Evolutionary conservation across 495 filamentous ascomycete species (phyloP).

Genomic region (Penicillium paradoxum): DNA sequence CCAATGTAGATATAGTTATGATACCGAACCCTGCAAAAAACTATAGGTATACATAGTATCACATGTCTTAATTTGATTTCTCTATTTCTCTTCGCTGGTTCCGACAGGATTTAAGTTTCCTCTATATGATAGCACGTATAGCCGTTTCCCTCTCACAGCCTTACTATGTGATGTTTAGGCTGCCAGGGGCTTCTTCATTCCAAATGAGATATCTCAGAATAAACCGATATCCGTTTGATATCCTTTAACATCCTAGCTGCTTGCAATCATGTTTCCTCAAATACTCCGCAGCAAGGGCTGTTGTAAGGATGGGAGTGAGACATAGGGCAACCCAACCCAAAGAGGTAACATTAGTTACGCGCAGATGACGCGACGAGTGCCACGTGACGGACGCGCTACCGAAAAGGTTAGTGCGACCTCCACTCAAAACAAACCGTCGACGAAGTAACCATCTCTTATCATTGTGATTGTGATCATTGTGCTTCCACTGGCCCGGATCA

Average conservation of each 20-base stretch:
- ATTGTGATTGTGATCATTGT: constrained; percentile 2
- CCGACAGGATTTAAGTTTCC: too few species aligned
- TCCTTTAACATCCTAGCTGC: background rate
- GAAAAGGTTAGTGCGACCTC: constrained; percentile 16
- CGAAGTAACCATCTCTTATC: constrained; percentile 26
- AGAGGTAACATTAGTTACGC: constrained; percentile 10
- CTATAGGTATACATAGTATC: too few species aligned
- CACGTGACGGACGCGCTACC: constrained; percentile 16
- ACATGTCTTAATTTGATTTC: too few species aligned
- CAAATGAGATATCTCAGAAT: too few species aligned
- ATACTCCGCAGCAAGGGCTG: background rate
- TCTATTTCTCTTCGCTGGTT: too few species aligned
- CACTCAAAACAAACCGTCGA: constrained; percentile 21
- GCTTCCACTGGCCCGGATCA: background rate
- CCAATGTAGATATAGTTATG: too few species aligned
- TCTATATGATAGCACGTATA: too few species aligned
- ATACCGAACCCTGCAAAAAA: too few species aligned
- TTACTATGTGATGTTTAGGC: too few species aligned
- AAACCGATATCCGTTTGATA: too few species aligned
- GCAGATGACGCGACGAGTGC: constrained; percentile 8
- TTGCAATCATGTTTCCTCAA: background rate
- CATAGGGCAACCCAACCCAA: constrained; percentile 6
- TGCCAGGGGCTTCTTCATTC: too few species aligned
- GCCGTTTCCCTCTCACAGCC: too few species aligned
- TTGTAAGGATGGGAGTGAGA: background rate